Evolutionary conservation across 306 rosid species (phyloP).

Genomic region (Cucumis melo): DNA sequence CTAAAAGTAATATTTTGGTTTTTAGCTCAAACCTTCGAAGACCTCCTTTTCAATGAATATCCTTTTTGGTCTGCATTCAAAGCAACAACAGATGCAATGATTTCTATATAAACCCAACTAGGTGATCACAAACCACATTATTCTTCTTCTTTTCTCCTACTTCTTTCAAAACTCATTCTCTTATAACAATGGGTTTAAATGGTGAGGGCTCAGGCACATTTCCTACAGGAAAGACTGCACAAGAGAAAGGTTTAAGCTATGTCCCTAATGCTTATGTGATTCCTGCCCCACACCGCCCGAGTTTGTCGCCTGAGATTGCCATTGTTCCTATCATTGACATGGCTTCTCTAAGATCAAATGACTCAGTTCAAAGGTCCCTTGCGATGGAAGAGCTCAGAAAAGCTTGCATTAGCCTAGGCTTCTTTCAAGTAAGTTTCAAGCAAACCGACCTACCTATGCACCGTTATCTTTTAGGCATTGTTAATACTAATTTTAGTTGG

Average conservation of each 20-base stretch:
- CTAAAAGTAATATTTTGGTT: neutral
- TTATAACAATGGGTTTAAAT: neutral
- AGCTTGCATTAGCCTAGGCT: constrained; percentile 29
- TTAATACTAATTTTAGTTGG: neutral
- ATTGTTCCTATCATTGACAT: constrained; percentile 25
- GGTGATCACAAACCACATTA: neutral
- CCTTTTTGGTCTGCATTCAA: neutral
- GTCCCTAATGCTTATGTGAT: constrained; percentile 24
- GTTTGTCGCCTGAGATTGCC: constrained; percentile 11
- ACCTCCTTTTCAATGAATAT: neutral
- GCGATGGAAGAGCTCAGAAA: constrained; percentile 13
- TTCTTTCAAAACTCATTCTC: neutral
- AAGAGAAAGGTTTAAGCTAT: constrained; percentile 26
- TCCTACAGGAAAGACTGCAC: constrained; percentile 21
- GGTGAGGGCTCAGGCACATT: constrained; percentile 15
- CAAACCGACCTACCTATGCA: neutral
- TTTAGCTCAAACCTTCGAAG: neutral
- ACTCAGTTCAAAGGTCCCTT: constrained; percentile 9
- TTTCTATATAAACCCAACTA: neutral
- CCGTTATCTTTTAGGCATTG: neutral
- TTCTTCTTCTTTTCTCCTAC: neutral
- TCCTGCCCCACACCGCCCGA: constrained; percentile 21
- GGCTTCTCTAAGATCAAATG: constrained; percentile 14
- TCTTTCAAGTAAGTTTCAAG: constrained; percentile 27
- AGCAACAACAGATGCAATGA: neutral